Conservation (phyloP, 176 grass and related monocot species). For the Aegilops umbellulata region DNA sequence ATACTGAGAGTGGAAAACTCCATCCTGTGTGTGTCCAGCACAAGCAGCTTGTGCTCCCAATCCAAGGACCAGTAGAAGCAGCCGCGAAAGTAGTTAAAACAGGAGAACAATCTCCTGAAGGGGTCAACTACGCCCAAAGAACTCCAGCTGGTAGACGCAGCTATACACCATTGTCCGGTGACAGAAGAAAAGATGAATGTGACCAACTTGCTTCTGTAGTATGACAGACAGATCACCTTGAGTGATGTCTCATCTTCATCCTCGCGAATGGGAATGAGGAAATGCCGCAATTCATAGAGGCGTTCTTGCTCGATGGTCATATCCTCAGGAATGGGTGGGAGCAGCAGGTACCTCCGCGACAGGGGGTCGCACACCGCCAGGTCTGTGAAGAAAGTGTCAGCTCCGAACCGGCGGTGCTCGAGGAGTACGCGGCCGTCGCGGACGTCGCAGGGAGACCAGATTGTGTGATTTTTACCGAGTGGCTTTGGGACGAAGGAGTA, state of each 20-base stretch:
- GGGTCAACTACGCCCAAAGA: not conserved
- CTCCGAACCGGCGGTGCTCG: not conserved
- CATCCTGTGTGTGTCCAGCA: not conserved
- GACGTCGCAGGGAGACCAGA: not conserved
- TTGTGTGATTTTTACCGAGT: accelerated
- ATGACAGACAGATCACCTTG: slow-evolving; percentile 15
- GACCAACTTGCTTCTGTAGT: not conserved
- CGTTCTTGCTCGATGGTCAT: not conserved
- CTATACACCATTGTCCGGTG: not conserved
- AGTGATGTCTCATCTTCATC: not conserved
- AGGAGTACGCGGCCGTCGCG: slow-evolving; percentile 14
- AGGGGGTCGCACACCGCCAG: slow-evolving; percentile 21
- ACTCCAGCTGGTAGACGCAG: not conserved
- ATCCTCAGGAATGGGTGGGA: not conserved
- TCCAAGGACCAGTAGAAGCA: slow-evolving; percentile 24
- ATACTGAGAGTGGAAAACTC: slow-evolving; percentile 11
- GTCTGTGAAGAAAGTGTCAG: not conserved
- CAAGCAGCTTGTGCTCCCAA: not conserved
- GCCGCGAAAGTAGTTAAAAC: not conserved
- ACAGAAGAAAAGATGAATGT: not conserved
- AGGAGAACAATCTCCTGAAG: not conserved
- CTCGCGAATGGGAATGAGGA: not conserved
- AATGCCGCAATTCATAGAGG: not conserved
- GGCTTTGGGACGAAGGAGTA: slow-evolving; percentile 1
- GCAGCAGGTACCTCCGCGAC: not conserved